These are phyloP conservation scores for Trypanosoma scelopori DNA, from an alignment of 208 protist genomes.

Conservation along the genomic window DNA sequence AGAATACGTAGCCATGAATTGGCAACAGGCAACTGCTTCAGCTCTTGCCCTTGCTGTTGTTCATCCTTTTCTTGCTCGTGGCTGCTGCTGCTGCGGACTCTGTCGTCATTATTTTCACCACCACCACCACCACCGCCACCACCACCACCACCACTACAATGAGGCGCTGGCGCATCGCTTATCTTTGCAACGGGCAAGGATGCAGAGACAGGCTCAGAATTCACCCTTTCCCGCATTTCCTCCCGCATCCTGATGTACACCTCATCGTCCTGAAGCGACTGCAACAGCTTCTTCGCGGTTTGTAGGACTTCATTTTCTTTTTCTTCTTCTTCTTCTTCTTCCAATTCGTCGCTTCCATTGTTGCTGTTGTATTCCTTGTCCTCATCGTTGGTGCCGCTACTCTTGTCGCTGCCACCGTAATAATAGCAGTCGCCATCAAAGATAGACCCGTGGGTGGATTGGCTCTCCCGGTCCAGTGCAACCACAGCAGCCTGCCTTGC, in stretches of 20 bases:
- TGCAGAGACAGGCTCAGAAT: background rate
- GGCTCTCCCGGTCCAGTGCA: conserved; percentile 43
- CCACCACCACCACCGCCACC: too few relatives aligned
- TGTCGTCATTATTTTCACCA: background rate
- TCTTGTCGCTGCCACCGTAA: background rate
- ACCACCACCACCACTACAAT: too few relatives aligned
- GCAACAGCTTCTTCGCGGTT: conserved; percentile 4
- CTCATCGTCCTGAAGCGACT: conserved; percentile 10
- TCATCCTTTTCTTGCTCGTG: background rate
- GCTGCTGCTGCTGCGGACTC: background rate
- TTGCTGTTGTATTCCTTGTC: background rate
- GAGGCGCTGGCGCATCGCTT: too few relatives aligned
- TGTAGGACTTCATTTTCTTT: conserved; percentile 11
- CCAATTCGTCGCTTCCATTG: too few relatives aligned
- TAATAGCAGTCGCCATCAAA: conserved; percentile 18
- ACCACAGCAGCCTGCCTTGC: conserved; percentile 12
- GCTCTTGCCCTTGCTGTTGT: background rate
- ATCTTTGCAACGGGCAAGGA: too few relatives aligned
- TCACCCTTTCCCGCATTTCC: conserved; percentile 1
- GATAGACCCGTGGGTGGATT: conserved; percentile 47
- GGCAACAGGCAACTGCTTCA: background rate
- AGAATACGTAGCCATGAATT: conserved; percentile 4
- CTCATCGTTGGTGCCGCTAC: background rate
- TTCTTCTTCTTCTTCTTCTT: conserved; percentile 16
- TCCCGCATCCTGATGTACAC: conserved; percentile 20